Conservation (phyloP, 495 filamentous ascomycete genomes). For the Gamarada debralockiae region DNA sequence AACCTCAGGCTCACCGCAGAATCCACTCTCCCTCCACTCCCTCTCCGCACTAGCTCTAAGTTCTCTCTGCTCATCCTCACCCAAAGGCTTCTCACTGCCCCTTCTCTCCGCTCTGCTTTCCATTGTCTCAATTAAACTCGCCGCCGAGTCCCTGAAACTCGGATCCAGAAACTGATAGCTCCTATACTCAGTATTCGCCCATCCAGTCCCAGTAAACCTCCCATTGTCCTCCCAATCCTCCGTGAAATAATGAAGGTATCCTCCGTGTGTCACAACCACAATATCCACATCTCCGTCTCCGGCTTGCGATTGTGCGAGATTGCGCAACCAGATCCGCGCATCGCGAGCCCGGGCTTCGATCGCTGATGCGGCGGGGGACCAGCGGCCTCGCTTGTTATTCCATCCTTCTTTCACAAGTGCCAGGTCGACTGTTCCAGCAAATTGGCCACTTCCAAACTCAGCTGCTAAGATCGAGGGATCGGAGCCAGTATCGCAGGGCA, state of each 20-base stretch:
- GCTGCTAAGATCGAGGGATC: slow-evolving; percentile 41
- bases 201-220: slow-evolving; percentile 63
- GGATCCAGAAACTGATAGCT: slow-evolving; percentile 63
- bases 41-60: slow-evolving; percentile 24
- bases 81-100: slow-evolving; percentile 43
- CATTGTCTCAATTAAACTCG: slow-evolving; percentile 55
- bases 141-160: slow-evolving; percentile 40
- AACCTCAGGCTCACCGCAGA: slow-evolving; percentile 17
- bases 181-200: slow-evolving; percentile 80
- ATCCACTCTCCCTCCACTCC: slow-evolving; percentile 22
- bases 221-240: slow-evolving; percentile 72
- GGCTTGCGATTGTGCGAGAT: slow-evolving; percentile 39
- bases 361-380: slow-evolving; percentile 51
- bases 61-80: slow-evolving; percentile 37
- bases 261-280: slow-evolving; percentile 71
- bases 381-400: slow-evolving; percentile 64
- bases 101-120: slow-evolving; percentile 49
- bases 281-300: slow-evolving; percentile 46
- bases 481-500: slow-evolving; percentile 79
- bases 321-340: slow-evolving; percentile 66
- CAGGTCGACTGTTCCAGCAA: slow-evolving; percentile 57
- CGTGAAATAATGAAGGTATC: slow-evolving; percentile 73
- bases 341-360: slow-evolving; percentile 43
- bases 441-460: slow-evolving; percentile 44
- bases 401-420: slow-evolving; percentile 56